Conservation (phyloP, 257 asterid genomes). For the Nicotiana knightiana region DNA sequence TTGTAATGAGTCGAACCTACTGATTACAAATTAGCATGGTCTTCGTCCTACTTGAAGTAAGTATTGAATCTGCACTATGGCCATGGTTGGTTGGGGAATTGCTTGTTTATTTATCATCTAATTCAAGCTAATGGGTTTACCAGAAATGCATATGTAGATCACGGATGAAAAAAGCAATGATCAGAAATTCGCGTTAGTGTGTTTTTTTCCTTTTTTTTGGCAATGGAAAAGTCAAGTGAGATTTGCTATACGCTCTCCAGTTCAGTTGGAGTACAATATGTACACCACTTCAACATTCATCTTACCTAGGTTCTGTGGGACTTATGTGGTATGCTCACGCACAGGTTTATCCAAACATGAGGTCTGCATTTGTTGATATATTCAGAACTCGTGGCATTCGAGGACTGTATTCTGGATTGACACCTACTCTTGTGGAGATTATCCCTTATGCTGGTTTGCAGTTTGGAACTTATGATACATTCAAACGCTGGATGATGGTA, state of each 20-base stretch:
- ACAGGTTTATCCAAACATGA: slow-evolving; percentile 88
- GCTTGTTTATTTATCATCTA: background rate
- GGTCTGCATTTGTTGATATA: slow-evolving; percentile 61
- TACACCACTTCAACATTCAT: background rate
- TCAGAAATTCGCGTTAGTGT: background rate
- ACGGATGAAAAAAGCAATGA: background rate
- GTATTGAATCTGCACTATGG: background rate
- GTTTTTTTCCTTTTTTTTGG: background rate
- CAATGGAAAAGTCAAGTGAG: background rate
- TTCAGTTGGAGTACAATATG: background rate
- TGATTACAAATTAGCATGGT: background rate
- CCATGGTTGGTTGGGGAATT: background rate
- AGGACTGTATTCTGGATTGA: slow-evolving; percentile 84
- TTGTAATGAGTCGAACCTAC: background rate
- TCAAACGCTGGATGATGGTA: slow-evolving; percentile 89
- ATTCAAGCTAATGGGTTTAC: background rate
- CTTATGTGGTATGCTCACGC: slow-evolving; percentile 16
- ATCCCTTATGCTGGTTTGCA: slow-evolving; percentile 93
- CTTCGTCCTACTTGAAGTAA: background rate
- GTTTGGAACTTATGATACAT: slow-evolving; percentile 89
- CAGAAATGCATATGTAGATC: background rate
- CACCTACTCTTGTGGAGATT: slow-evolving; percentile 82
- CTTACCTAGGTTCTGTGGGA: background rate
- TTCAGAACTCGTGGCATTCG: slow-evolving; percentile 57
- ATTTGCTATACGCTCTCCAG: background rate